Evolutionary conservation across 1,284 basidiomycete species (phyloP), one percentile per base, ranked within the genome.

Genomic region (Afroboletus lepidellus): DNA sequence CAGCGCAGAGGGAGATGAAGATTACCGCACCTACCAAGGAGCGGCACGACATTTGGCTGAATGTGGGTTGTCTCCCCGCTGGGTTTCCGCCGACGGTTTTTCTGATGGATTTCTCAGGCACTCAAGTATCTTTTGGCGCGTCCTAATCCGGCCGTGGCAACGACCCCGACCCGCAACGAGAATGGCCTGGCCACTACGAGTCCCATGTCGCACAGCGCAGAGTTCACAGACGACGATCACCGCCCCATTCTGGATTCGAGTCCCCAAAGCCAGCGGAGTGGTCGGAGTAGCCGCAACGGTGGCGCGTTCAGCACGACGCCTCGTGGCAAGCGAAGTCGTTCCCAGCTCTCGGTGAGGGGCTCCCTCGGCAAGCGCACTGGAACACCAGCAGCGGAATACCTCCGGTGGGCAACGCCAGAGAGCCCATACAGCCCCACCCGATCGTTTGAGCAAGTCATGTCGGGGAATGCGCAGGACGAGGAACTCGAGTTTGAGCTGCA

Each of bases 11-110:
- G 53, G 97, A 99, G 72, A 95, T 99, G 83, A 97, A 98, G 77
- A 87, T 99, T 66, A 99, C 95, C 15, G 94, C 95, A 4, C 88
- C 90, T 1, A 94, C 87, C 18, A 90, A 91, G 69, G 96, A 98
- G 62, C 80, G 94, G 46, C 97, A 99, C 69, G 94, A 98, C 58
- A 90, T 98, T 51, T 99, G 97, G 97, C 77, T 94, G 51, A 90
- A 87, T 67, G 92, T 90, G 66, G 58, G 83, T 72, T 25, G 32
- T 50, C 5, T 49, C 46, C n/a, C n/a, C n/a, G 29, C 29, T 44
- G 34, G 23, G 48, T 46, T 43, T 54, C 29, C 44, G 33, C 18
- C 37, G 25, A 21, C 13, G 18, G 43, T 53, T 36, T 58, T 36
- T 50, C 42, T 60, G 41, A 66, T 44, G 41, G 41, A 53, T 48